Evolutionary conservation across 2,329 filamentous ascomycete genomes (phyloP).

Genomic region (Trichophyton simii): DNA sequence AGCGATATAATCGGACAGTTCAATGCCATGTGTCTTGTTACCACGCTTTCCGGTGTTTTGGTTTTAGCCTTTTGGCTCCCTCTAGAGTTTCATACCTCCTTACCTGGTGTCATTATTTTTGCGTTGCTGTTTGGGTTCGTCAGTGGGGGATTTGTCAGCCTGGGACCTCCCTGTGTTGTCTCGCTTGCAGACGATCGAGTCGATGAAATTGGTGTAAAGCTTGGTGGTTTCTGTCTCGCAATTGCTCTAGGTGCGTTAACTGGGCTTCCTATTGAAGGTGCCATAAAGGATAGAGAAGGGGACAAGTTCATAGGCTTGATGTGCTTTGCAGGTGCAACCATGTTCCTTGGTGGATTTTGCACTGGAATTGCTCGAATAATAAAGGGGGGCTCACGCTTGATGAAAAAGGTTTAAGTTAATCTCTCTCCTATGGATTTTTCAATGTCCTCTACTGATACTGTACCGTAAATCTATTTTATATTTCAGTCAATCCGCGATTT

Average conservation of each 20-base stretch:
- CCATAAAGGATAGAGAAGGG: background rate
- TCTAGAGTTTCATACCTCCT: constrained; percentile 2
- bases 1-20: constrained; percentile 7
- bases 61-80: constrained; percentile 10
- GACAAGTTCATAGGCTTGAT: background rate
- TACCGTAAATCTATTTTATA: background rate
- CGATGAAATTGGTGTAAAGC: constrained; percentile 2
- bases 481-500: background rate
- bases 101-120: constrained; percentile 5
- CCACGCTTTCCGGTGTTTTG: constrained; percentile 2
- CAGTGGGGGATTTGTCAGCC: constrained; percentile 8
- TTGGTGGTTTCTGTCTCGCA: constrained; percentile 1
- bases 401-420: background rate
- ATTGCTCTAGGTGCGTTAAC: background rate
- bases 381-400: background rate
- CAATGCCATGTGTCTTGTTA: constrained; percentile 7
- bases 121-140: constrained; percentile 6
- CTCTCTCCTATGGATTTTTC: background rate
- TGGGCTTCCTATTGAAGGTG: background rate
- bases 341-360: background rate
- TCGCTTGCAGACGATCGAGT: constrained; percentile 8
- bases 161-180: constrained; percentile 7
- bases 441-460: too few relatives aligned
- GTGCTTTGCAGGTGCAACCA: background rate
- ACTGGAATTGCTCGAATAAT: background rate